These are phyloP conservation scores for Prillingera fragicola DNA, from an alignment of 1,284 basidiomycete genomes.

Conservation along the genomic window DNA sequence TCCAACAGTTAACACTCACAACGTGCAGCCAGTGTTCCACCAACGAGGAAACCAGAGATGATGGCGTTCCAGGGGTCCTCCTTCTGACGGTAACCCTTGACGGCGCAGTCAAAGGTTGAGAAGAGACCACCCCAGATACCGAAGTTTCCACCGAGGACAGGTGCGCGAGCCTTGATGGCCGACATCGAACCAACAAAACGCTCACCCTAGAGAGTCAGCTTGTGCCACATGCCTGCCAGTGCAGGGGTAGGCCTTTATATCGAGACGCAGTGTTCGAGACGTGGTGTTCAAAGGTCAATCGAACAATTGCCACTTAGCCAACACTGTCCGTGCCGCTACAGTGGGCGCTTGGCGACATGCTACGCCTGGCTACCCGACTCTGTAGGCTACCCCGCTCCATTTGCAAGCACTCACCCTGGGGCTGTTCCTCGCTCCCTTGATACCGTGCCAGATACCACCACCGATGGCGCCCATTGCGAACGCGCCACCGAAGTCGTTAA, in stretches of 20 bases:
- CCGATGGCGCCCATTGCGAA: conserved; percentile 53
- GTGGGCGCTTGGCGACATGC: neutral
- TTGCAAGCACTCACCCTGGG: conserved; percentile 78
- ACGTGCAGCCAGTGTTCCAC: conserved; percentile 88
- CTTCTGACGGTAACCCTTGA: conserved; percentile 95
- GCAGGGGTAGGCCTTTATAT: too few relatives aligned
- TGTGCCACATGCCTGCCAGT: too few relatives aligned
- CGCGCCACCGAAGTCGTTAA: conserved; percentile 96
- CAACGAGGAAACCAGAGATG: conserved; percentile 95
- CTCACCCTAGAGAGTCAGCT: conserved; percentile 60
- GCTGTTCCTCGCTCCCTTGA: conserved; percentile 96
- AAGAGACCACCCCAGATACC: conserved; percentile 98
- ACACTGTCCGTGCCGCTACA: too few relatives aligned
- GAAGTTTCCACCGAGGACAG: conserved; percentile 96
- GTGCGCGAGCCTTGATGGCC: conserved; percentile 96
- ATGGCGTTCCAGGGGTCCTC: conserved; percentile 99
- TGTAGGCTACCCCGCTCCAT: neutral
- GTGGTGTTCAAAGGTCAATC: too few relatives aligned
- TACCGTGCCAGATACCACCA: conserved; percentile 95
- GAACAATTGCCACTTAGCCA: too few relatives aligned
- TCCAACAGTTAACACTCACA: conserved; percentile 58
- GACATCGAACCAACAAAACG: conserved; percentile 88
- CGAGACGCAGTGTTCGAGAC: too few relatives aligned
- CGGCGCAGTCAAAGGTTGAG: conserved; percentile 94
- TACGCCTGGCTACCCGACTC: neutral